These are phyloP conservation scores for Penicillium maclennaniae DNA, from an alignment of 495 filamentous ascomycete genomes.

Conservation along the genomic window DNA sequence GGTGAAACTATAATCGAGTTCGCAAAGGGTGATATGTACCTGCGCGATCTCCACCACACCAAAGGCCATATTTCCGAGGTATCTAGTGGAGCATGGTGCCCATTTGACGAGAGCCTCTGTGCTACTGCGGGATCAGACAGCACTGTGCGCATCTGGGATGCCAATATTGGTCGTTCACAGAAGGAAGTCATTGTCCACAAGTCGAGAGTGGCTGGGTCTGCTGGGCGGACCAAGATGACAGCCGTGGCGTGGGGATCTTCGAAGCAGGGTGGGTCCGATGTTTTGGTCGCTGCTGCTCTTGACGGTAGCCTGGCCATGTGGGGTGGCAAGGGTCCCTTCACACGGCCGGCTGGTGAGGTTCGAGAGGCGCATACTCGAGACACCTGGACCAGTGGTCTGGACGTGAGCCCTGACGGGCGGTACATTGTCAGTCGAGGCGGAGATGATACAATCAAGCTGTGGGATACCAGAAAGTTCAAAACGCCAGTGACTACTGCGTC, in stretches of 20 bases:
- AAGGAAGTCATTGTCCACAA: conserved; percentile 95
- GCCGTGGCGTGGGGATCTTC: conserved; percentile 84
- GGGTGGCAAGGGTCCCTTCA: conserved; percentile 80
- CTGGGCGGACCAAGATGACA: conserved; percentile 90
- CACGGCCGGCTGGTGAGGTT: conserved; percentile 81
- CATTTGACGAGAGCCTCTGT: conserved; percentile 73
- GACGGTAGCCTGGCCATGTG: conserved; percentile 94
- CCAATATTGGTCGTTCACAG: conserved; percentile 79
- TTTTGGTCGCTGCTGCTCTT: conserved; percentile 82
- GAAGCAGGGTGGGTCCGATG: conserved; percentile 66
- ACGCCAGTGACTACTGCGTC: conserved; percentile 73
- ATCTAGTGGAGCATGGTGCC: conserved; percentile 83
- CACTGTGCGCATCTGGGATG: conserved; percentile 93
- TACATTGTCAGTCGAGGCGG: conserved; percentile 86
- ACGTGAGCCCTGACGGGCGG: conserved; percentile 85
- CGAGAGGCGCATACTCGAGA: conserved; percentile 74
- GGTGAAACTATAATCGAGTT: conserved; percentile 82
- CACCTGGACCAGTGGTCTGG: conserved; percentile 93
- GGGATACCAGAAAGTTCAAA: conserved; percentile 97
- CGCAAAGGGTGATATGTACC: conserved; percentile 95
- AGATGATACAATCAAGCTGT: conserved; percentile 83
- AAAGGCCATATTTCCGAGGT: conserved; percentile 94
- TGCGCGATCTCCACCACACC: conserved; percentile 93
- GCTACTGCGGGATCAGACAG: conserved; percentile 91
- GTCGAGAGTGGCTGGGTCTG: conserved; percentile 77